Evolutionary conservation across 2,329 filamentous ascomycete species (phyloP).

Genomic region (Trichoderma harzianum): DNA sequence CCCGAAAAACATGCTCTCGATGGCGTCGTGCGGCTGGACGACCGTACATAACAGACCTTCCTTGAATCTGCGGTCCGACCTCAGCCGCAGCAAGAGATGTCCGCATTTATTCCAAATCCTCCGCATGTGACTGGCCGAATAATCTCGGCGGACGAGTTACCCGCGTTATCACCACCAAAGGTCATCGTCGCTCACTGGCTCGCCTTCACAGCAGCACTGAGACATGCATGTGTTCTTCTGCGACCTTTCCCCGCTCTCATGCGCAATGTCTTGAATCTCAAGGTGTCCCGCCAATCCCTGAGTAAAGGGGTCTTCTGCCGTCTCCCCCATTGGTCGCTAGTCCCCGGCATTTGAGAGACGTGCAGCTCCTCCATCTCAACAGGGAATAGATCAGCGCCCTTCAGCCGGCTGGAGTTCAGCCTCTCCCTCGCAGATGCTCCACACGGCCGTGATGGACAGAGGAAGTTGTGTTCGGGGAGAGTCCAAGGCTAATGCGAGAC

Average conservation of each 20-base stretch:
- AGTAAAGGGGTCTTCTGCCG: background rate
- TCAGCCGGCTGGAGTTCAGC: constrained; percentile 15
- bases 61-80: background rate
- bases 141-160: background rate
- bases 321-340: constrained; percentile 4
- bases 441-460: background rate
- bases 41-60: background rate
- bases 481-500: background rate
- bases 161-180: constrained; percentile 1
- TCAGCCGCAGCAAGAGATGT: constrained; percentile 5
- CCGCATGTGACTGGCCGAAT: constrained; percentile 2
- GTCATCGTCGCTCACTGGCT: constrained; percentile 7
- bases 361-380: constrained; percentile 10
- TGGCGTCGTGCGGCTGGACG: constrained; percentile 1
- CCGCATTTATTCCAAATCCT: background rate
- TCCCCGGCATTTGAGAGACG: constrained; percentile 13
- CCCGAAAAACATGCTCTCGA: background rate
- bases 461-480: background rate
- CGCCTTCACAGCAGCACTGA: background rate
- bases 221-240: constrained; percentile 13
- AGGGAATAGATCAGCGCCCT: constrained; percentile 14
- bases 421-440: constrained; percentile 3
- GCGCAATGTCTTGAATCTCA: constrained; percentile 12
- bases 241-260: constrained; percentile 1
- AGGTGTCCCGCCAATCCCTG: constrained; percentile 1